Conservation (phyloP, 2,329 filamentous ascomycete species). For the Pseudopyrenochaeta lycopersici region DNA sequence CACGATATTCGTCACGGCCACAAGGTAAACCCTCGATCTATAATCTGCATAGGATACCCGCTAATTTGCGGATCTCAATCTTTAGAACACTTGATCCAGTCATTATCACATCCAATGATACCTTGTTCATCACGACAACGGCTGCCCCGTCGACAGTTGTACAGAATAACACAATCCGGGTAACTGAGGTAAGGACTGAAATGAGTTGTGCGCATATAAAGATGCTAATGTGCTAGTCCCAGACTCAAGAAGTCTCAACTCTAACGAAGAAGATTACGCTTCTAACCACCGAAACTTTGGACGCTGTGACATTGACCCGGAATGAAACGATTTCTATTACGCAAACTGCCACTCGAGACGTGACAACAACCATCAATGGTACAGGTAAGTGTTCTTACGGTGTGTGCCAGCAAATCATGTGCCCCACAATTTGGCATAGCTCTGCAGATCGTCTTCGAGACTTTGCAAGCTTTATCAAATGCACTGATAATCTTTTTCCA, state of each 20-base stretch:
- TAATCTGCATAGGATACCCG: background rate
- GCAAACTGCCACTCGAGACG: background rate
- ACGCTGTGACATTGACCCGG: background rate
- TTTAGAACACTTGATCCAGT: background rate
- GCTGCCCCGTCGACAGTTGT: background rate
- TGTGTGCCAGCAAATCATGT: background rate
- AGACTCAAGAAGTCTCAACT: background rate
- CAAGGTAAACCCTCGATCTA: background rate
- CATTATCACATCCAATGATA: background rate
- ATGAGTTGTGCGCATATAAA: background rate
- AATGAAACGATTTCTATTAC: background rate
- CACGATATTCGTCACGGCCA: background rate
- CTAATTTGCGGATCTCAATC: background rate
- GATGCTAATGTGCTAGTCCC: background rate
- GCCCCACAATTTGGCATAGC: too few relatives aligned
- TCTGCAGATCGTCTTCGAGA: too few relatives aligned
- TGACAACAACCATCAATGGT: background rate
- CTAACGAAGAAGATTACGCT: too few relatives aligned
- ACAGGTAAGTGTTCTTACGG: background rate
- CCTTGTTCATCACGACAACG: background rate
- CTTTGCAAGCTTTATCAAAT: too few relatives aligned
- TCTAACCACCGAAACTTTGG: background rate
- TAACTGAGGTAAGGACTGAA: background rate
- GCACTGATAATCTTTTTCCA: background rate
- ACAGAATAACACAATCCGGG: background rate